Evolutionary conservation across 2,329 filamentous ascomycete species (phyloP), one percentile per base, ranked within the genome.

Genomic region (Fusarium sacchari): DNA sequence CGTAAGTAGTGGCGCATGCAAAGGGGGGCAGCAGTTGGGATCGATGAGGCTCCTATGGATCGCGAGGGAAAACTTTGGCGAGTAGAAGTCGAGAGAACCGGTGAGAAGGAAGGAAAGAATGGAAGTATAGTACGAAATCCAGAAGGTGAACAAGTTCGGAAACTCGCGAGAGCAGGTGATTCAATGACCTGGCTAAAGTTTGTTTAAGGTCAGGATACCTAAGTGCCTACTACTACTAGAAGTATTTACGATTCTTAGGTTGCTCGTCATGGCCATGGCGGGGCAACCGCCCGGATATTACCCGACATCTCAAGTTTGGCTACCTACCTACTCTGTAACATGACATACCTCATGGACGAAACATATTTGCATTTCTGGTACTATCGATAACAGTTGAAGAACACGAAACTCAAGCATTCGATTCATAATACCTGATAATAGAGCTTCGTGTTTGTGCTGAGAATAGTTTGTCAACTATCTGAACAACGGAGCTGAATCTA

Each of bases 201-300:
- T 58, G 65, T 64, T 58, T 57, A 69, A 74, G 63, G 76, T 76
- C 36, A 73, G 76, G 71, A 79, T 77, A 73, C 6, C 28, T 7
- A 28, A 63, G 59, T 61, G 36, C 36, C 50, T 39, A 53, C 50
- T 17, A 28, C 50, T 39, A 53, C 50, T 17, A 28, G 50, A 42
- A 55, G 50, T 55, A 55, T 55, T 55, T 55, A 55, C 50, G 50
- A 30, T 22, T 39, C 34, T 55, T 55, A 42, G 34, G 36, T 40
- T 30, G 50, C 50, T 55, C 36, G 72, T 49, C 66, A 77, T 74
- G 63, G 60, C 65, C 34, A 53, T 53, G 79, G 80, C 79, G 80
- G 80, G 80, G 80, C 79, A 80, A 76, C 77, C 34, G 34, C 36
- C 50, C 67, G 65, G 44, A 42, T 49, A 67, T 67, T 61, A 67